Conservation (phyloP, 1,139 yeast genomes). For the Diutina rugosa region DNA sequence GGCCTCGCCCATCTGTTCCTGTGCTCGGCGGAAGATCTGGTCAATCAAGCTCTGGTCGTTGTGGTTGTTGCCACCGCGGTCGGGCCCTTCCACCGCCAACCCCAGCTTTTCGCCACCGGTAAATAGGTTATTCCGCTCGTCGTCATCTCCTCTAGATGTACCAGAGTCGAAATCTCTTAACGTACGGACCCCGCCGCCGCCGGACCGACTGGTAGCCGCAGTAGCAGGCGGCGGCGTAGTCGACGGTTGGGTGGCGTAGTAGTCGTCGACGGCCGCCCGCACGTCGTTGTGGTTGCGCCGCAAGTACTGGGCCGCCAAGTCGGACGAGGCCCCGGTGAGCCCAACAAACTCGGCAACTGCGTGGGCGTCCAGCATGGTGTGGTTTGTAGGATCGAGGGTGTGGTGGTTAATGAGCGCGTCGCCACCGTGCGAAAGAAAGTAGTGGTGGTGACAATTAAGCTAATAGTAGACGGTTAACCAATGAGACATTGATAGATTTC, state of each 20-base stretch:
- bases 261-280: constrained; percentile 31
- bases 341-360: constrained; percentile 22
- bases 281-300: constrained; percentile 24
- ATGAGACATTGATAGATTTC: no score
- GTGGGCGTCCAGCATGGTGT: not conserved
- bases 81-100: constrained; percentile 86
- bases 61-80: constrained; percentile 14
- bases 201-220: not conserved
- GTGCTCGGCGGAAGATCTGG: constrained; percentile 33
- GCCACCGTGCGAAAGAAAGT: no score
- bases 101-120: constrained; percentile 96
- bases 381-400: not conserved
- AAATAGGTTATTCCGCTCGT: constrained; percentile 59
- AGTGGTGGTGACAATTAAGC: no score
- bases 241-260: constrained; percentile 13
- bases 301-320: constrained; percentile 32
- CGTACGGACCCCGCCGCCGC: constrained; percentile 17
- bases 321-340: constrained; percentile 23
- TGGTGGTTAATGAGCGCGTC: not conserved
- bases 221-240: not conserved
- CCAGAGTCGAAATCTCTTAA: constrained; percentile 37
- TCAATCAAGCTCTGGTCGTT: constrained; percentile 21
- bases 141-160: constrained; percentile 44
- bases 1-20: constrained; percentile 26
- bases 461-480: no score